These are phyloP conservation scores for Gamarada debralockiae DNA, from an alignment of 495 filamentous ascomycete species.

Conservation along the genomic window DNA sequence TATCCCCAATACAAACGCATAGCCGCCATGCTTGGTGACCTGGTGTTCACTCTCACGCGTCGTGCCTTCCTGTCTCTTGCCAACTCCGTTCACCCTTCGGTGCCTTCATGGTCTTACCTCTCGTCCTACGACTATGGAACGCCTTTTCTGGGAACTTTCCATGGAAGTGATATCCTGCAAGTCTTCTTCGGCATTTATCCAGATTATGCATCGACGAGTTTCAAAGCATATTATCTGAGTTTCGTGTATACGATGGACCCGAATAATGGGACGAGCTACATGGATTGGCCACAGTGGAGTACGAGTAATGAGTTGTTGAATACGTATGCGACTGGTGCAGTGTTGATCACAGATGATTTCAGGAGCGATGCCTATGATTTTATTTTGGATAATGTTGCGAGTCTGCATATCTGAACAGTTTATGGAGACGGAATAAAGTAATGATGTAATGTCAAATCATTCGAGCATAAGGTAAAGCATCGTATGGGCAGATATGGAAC, in stretches of 20 bases:
- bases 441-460: too few relatives aligned
- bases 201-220: constrained; percentile 52
- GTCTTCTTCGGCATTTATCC: constrained; percentile 6
- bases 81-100: constrained; percentile 35
- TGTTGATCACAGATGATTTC: constrained; percentile 57
- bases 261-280: constrained; percentile 42
- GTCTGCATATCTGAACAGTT: too few relatives aligned
- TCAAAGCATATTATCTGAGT: constrained; percentile 60
- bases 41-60: constrained; percentile 8
- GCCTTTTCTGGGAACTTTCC: constrained; percentile 67
- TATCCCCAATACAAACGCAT: constrained; percentile 73
- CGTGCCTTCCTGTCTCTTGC: constrained; percentile 36
- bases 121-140: constrained; percentile 61
- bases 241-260: constrained; percentile 65
- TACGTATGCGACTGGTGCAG: constrained; percentile 42
- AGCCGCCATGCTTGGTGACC: constrained; percentile 66
- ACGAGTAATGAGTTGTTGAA: constrained; percentile 50
- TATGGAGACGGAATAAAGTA: too few relatives aligned
- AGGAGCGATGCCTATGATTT: constrained; percentile 44
- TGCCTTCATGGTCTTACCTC: constrained; percentile 64
- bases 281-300: constrained; percentile 61
- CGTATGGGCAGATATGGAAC: too few relatives aligned
- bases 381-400: background rate
- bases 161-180: constrained; percentile 49
- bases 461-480: too few relatives aligned